A percentile compares a stretch with the other conserved stretches of the same genome.
Conservation (phyloP, 805 yeast genomes). For the Metschnikowia cubensis region DNA sequence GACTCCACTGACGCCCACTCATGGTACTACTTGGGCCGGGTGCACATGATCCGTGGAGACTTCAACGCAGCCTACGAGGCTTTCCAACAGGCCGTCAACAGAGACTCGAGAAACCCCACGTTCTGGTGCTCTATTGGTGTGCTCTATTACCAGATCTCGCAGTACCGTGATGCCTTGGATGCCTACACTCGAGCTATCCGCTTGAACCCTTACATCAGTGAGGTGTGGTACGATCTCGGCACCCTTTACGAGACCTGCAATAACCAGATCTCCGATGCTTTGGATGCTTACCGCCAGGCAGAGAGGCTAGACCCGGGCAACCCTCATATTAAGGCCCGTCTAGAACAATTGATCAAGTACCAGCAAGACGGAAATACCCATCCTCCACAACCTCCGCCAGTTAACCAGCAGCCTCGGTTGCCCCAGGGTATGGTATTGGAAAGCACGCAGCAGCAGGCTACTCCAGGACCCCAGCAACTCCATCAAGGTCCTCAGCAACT, state of each 20-base stretch:
- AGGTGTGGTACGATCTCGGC: slow-evolving; percentile 98
- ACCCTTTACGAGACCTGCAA: slow-evolving; percentile 96
- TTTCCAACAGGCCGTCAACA: slow-evolving; percentile 96
- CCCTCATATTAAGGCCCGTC: slow-evolving; percentile 88
- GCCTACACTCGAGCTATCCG: slow-evolving; percentile 97
- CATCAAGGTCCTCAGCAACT: slow-evolving; percentile 9
- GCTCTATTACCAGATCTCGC: slow-evolving; percentile 90
- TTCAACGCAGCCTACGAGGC: slow-evolving; percentile 97
- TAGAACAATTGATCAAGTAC: slow-evolving; percentile 76
- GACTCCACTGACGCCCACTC: slow-evolving; percentile 91
- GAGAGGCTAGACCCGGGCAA: slow-evolving; percentile 92
- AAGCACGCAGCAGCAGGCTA: slow-evolving; percentile 27
- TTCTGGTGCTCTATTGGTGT: slow-evolving; percentile 98
- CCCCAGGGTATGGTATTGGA: slow-evolving; percentile 65
- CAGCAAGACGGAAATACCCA: slow-evolving; percentile 66
- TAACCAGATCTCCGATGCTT: slow-evolving; percentile 89
- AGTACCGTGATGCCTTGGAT: slow-evolving; percentile 93
- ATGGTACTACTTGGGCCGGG: slow-evolving; percentile 96
- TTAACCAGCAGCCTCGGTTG: slow-evolving; percentile 55
- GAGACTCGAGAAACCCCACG: slow-evolving; percentile 95
- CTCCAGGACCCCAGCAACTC: slow-evolving; percentile 12
- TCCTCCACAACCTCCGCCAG: slow-evolving; percentile 66
- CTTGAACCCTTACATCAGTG: slow-evolving; percentile 91
- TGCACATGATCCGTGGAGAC: slow-evolving; percentile 93
- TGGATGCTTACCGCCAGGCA: slow-evolving; percentile 96